Percentiles rank a stretch among this genome's conserved stretches.
Evolutionary conservation across 352 stramenopile genomes (phyloP).

Genomic region (Globisporangium nunn): DNA sequence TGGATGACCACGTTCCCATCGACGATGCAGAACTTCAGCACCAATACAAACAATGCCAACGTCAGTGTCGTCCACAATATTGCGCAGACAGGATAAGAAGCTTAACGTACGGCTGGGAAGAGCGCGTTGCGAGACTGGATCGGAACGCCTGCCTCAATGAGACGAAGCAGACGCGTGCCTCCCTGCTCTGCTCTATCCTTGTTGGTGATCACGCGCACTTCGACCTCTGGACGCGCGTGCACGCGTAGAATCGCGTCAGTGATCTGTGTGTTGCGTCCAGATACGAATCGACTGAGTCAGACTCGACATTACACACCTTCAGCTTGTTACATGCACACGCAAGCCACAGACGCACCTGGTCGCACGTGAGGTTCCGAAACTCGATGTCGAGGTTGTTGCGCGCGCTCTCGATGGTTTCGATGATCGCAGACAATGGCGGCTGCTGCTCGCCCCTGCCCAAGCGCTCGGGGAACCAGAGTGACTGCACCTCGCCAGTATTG

Average conservation of each 20-base stretch:
- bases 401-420: slow-evolving; percentile 1
- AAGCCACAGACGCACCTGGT: not conserved
- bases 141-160: not conserved
- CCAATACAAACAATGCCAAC: not conserved
- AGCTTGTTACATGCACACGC: not conserved
- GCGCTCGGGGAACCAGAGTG: not conserved
- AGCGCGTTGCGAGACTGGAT: not conserved
- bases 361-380: not conserved
- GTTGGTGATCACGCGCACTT: not conserved
- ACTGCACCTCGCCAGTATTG: not conserved
- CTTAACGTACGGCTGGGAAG: not conserved
- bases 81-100: not conserved
- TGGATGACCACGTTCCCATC: not conserved
- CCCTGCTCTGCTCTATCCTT: not conserved
- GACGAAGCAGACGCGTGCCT: not conserved
- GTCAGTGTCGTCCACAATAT: no score
- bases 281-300: not conserved
- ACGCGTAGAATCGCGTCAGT: not conserved
- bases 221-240: not conserved
- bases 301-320: not conserved
- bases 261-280: not conserved
- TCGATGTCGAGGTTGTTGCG: not conserved
- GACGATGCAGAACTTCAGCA: not conserved
- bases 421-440: not conserved
- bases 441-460: not conserved